Conservation (phyloP, 202 grass and related monocot genomes). For the Panicum hallii region DNA sequence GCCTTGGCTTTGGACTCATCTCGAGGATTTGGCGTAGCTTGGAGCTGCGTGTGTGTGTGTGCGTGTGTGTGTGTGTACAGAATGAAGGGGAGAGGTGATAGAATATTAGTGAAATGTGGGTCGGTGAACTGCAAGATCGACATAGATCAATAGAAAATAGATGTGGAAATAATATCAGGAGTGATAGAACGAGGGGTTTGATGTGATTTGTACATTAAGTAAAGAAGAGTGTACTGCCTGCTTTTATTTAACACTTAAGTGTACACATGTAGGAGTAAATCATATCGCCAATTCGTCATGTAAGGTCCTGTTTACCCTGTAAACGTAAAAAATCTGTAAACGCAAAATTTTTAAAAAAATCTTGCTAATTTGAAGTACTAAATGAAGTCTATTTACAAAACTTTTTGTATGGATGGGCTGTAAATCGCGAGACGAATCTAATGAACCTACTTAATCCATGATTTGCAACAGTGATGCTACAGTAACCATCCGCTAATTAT, state of each 20-base stretch:
- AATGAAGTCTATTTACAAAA: too few species aligned
- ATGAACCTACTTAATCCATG: too few species aligned
- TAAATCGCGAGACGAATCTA: too few species aligned
- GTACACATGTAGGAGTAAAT: background rate
- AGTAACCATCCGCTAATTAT: too few species aligned
- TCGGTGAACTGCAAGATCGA: constrained; percentile 7
- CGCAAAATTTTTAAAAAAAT: too few species aligned
- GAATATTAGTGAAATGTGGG: constrained; percentile 37
- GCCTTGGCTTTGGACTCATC: constrained; percentile 60
- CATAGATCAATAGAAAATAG: constrained; percentile 25
- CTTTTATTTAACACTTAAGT: constrained; percentile 8
- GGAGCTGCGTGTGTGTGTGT: constrained; percentile 28
- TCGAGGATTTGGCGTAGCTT: constrained; percentile 42
- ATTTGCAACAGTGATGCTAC: too few species aligned
- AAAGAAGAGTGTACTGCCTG: constrained; percentile 17
- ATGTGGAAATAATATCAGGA: constrained; percentile 30
- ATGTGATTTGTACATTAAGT: constrained; percentile 51
- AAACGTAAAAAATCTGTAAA: too few species aligned
- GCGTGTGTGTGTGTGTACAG: constrained; percentile 1
- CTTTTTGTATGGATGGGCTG: too few species aligned
- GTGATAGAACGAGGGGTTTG: constrained; percentile 1
- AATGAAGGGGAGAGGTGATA: constrained; percentile 23
- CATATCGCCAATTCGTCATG: background rate
- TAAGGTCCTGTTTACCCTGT: too few species aligned
- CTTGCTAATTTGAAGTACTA: too few species aligned